Base-by-base conservation (phyloP, 108 stramenopile species). In the Cyclostephanos invisitatus region DNA sequence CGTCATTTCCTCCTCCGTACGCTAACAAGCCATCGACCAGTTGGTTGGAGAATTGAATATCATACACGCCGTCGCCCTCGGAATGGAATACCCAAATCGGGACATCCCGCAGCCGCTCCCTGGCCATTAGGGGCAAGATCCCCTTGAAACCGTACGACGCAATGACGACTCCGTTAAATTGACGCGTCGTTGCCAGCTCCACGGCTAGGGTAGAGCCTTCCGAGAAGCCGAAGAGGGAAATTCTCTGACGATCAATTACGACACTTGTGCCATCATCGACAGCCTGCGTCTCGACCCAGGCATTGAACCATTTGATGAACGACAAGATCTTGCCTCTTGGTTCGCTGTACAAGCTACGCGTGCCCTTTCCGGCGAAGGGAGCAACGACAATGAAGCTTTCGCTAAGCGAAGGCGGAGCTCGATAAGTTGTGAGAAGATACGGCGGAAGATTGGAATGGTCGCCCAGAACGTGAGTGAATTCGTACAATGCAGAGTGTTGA, bases 11-110 rank as follows among this genome's bases (percentile, higher is more conserved):
- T 15, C 70, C 51, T 32, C 67, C 67, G 60, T 71, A 47, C 6
- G 50, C 55, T 1, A 77, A n/a, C 54, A 84, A 61, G 51, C 72
- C 68, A 20, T 74, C 72, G 24, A 84, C 68, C 29, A 84, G 42
- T 32, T 67, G 47, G 22, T 84, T 63, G 9, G 76, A 78, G 46
- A 71, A 81, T 38, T 47, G 12, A 24, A 81, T 56, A 20, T 73
- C 61, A 42, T 82, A 84, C 21, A 84, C 64, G 9, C 71, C 90
- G 81, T 94, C 92, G 51, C 87, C 87, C 25, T 78, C 68, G 12
- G 89, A 90, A 75, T 94, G 92, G 80, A 89, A 94, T 24, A 83
- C 81, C 90, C 90, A 91, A 17, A 94, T 80, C 15, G 90, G 87
- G 28, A 85, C 58, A 15, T 77, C 83, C 37, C 72, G 24, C 25